Conservation (phyloP, 2,329 filamentous ascomycete species). For the Arthrinium phaeospermum region DNA sequence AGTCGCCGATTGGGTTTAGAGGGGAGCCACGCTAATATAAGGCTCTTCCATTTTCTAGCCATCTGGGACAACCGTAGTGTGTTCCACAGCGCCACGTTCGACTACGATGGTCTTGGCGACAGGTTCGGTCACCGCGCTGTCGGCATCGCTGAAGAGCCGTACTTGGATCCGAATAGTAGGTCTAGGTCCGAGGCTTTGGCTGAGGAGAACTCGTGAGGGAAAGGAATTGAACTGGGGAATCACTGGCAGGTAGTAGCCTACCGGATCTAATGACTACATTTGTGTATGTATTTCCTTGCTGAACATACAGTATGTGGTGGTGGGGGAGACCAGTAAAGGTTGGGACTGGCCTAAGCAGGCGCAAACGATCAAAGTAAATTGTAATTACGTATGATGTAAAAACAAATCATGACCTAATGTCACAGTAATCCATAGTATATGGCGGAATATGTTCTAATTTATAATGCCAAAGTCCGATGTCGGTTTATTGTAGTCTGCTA, state of each 20-base stretch:
- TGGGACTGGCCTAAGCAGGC: neutral
- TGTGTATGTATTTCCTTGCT: neutral
- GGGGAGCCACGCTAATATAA: neutral
- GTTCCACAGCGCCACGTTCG: conserved; percentile 64
- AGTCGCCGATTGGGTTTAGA: neutral
- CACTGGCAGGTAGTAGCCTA: neutral
- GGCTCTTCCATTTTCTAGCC: conserved; percentile 36
- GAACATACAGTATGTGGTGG: neutral
- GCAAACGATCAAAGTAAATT: neutral
- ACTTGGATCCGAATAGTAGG: conserved; percentile 56
- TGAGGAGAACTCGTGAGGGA: neutral
- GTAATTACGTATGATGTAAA: neutral
- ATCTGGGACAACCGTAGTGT: conserved; percentile 68
- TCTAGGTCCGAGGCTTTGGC: conserved; percentile 39
- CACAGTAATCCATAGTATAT: too few relatives aligned
- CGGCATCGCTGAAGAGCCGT: conserved; percentile 60
- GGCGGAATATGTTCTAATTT: neutral
- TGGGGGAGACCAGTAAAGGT: neutral
- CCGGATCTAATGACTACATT: neutral
- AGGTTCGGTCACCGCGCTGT: conserved; percentile 59
- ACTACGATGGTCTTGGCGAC: conserved; percentile 58
- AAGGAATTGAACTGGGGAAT: neutral
- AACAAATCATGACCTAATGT: too few relatives aligned
- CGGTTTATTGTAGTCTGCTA: neutral
- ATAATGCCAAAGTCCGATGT: neutral